phyloP scores from a whole-genome alignment of 106 monocot species.

The Amphibolis antarctica region DNA sequence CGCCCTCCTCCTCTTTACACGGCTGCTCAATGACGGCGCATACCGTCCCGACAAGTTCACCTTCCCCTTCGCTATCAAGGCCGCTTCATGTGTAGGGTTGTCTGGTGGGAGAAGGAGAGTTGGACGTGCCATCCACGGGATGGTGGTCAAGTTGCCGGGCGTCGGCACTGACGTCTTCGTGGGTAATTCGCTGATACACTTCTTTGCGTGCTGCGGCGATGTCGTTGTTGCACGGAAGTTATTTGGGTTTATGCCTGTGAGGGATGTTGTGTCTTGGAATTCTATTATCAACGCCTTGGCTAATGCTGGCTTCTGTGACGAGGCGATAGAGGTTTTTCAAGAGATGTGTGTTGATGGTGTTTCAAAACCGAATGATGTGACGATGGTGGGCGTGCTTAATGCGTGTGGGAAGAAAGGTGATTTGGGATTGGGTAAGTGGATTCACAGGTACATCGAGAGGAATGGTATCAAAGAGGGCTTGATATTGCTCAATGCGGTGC shows the following conservation, averaged over 20 bases:
- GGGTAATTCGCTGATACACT: constrained; percentile 39
- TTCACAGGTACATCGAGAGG: constrained; percentile 24
- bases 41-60: constrained; percentile 35
- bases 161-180: constrained; percentile 34
- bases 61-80: constrained; percentile 44
- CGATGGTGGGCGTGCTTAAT: constrained; percentile 29
- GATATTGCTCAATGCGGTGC: constrained; percentile 35
- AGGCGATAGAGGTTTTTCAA: constrained; percentile 29
- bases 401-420: constrained; percentile 40
- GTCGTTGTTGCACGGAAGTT: constrained; percentile 14
- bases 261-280: constrained; percentile 58
- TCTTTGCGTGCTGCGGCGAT: constrained; percentile 26
- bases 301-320: constrained; percentile 14
- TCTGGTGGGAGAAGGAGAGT: background rate
- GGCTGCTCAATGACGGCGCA: constrained; percentile 9
- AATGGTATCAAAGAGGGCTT: constrained; percentile 10
- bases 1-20: constrained; percentile 6
- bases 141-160: constrained; percentile 25
- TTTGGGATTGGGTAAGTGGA: constrained; percentile 25
- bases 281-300: constrained; percentile 31
- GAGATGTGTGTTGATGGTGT: constrained; percentile 18
- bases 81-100: constrained; percentile 16
- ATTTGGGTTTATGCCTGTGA: constrained; percentile 23
- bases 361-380: constrained; percentile 32
- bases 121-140: constrained; percentile 34